Evolutionary conservation across 495 filamentous ascomycete genomes (phyloP).

Genomic region (Aspergillus baeticus): DNA sequence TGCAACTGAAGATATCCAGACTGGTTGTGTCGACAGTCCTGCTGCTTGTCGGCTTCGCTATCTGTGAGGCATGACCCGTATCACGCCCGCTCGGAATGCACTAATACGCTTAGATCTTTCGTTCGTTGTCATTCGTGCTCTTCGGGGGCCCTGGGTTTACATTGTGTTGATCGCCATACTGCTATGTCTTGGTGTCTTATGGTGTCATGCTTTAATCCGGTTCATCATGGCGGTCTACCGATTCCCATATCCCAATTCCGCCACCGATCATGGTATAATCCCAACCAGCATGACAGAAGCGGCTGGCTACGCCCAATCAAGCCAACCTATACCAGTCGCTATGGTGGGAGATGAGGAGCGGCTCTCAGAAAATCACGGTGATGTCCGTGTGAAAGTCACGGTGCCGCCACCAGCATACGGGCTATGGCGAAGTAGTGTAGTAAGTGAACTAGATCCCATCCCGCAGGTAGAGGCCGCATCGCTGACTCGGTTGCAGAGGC

Average conservation of each 20-base stretch:
- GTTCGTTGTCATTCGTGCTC: constrained; percentile 58
- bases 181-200: constrained; percentile 69
- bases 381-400: constrained; percentile 38
- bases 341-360: constrained; percentile 63
- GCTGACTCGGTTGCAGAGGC: constrained; percentile 46
- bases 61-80: constrained; percentile 49
- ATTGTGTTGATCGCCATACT: constrained; percentile 76
- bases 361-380: constrained; percentile 23
- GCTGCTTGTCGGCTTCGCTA: constrained; percentile 51
- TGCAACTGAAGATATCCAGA: constrained; percentile 55
- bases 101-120: constrained; percentile 56
- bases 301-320: constrained; percentile 60
- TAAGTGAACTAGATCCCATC: constrained; percentile 47
- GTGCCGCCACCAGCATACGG: constrained; percentile 83
- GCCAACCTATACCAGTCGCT: constrained; percentile 60
- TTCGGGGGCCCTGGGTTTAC: constrained; percentile 60
- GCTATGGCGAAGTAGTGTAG: constrained; percentile 77
- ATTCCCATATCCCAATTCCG: constrained; percentile 30
- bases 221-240: constrained; percentile 62
- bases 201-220: constrained; percentile 73
- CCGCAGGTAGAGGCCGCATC: not conserved
- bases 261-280: constrained; percentile 12
- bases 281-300: constrained; percentile 37
- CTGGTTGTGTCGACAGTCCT: constrained; percentile 56
- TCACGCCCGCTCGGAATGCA: not conserved